Evolutionary conservation across 2,329 filamentous ascomycete species (phyloP), one percentile per base, ranked within the genome.

Genomic region (Trichoderma pleuroti): DNA sequence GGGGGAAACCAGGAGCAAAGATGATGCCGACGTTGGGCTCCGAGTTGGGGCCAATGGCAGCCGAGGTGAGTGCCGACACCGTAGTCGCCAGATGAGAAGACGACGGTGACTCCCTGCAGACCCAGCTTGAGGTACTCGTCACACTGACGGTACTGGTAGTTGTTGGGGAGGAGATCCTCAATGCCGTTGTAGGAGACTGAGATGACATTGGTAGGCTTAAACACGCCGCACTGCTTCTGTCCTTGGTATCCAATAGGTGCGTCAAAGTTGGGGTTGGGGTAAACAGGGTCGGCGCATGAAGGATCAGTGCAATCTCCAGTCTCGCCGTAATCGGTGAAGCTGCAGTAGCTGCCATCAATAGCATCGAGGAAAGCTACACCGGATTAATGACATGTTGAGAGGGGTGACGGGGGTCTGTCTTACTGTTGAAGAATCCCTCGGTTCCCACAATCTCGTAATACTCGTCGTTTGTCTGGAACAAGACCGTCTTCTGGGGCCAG

Each of bases 61-160:
- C 59, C 46, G 24, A 28, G 9, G 5, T 54, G 34, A 26, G 57
- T 52, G 10, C 80, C 81, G 18, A 85, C 82, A 61, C 84, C 86
- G 56, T 79, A 82, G 75, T 87, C 85, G n/a, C 85, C 85, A 4
- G 82, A 84, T 1, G 84, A 83, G 72, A 83, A 84, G 24, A 87
- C 62, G 18, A 87, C 78, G 1, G 83, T 82, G 12, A 86, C 81
- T 39, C 85, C 86, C 75, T 83, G 82, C 2, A 87, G 80, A 18
- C 83, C 85, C 1, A 87, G 82, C 78, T 88, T 88, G 81, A 87
- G 82, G 76, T 85, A 87, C 78, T 87, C 85, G 70, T 80, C 77
- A 75, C 86, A 88, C 76, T 88, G 86, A 6, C 86, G 80, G 42
- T 80, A 74, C 73, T 84, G 82, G 74, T 88, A 88, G 71, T 78